Evolutionary conservation across 1,139 yeast species (phyloP), one percentile per base, ranked within the genome.

Genomic region (Geotrichum histeridarum): DNA sequence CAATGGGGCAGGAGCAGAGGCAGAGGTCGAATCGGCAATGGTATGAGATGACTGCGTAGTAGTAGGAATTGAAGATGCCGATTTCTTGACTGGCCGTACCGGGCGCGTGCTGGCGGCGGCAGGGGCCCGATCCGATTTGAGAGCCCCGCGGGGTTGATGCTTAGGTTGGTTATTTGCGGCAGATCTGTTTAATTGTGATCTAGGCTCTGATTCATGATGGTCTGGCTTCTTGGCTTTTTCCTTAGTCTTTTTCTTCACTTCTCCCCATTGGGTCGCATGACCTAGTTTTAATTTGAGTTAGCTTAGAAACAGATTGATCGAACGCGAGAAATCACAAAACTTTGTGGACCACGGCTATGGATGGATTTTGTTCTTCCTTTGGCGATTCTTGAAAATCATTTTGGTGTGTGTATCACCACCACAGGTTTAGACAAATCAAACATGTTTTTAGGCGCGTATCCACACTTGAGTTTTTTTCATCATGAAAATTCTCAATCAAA

Each of bases 191-290:
- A 41, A 38, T 14, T 36, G 38, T 39, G 48, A 31, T 43, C 46
- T 43, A 31, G 36, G 15, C 22, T 33, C 35, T 14, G 48, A 5
- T 35, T 27, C 27, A 9, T 22, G 22, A 39, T 30, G 41, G 55
- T 48, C 52, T 33, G 51, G 64, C 55, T 60, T 68, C 67, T 51
- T 68, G 65, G 59, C 68, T 67, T 63, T 71, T 76, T 73, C 79
- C 66, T 72, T 73, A 62, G 75, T 72, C 59, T 79, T 79, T 68
- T 78, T 79, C 68, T 79, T 80, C 51, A 80, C 84, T 64, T 80
- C 82, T 61, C 80, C 84, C 83, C 84, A 80, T 65, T 78, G 79
- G 55, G 77, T 71, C 31, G 79, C 83, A 50, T 68, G 66, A 70
- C 77, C 54, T 51, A 42, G 18, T n/a, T 37, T 37, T 37, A n/a